Evolutionary conservation across 108 stramenopile genomes (phyloP).

Genomic region (Nannochloropsis salina): DNA sequence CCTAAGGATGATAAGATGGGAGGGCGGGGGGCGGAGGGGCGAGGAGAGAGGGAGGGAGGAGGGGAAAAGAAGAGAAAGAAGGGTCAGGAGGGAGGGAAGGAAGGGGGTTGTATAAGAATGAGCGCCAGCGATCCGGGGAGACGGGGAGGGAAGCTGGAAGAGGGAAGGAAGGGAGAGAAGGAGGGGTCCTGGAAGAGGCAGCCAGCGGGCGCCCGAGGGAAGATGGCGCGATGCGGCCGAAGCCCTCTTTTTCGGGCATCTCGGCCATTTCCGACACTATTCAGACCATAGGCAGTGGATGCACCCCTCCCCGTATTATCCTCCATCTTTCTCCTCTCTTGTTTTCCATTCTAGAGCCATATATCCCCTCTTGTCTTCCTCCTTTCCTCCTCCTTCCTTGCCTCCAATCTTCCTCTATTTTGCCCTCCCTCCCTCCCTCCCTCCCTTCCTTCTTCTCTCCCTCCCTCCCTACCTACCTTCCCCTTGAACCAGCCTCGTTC

Average conservation of each 20-base stretch:
- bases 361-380: background rate
- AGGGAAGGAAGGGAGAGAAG: background rate
- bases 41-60: background rate
- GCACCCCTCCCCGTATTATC: too few species aligned
- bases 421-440: conserved; percentile 9
- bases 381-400: background rate
- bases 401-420: background rate
- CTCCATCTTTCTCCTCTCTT: too few species aligned
- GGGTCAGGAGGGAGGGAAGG: background rate
- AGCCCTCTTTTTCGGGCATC: background rate
- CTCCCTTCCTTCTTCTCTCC: background rate
- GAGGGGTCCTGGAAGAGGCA: too few species aligned
- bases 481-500: conserved; percentile 50
- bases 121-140: background rate
- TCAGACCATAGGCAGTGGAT: too few species aligned
- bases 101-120: background rate
- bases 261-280: too few species aligned
- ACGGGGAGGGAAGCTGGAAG: background rate
- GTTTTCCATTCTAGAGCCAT: too few species aligned
- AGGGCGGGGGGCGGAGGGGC: background rate
- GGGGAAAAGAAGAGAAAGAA: background rate
- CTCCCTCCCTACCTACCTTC: background rate
- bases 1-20: background rate
- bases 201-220: background rate
- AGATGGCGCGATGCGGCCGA: background rate